A percentile compares a stretch with the other conserved stretches of the same genome.
These are phyloP conservation scores for Plenodomus biglobosus DNA, from an alignment of 2,329 filamentous ascomycete genomes.

Conservation along the genomic window DNA sequence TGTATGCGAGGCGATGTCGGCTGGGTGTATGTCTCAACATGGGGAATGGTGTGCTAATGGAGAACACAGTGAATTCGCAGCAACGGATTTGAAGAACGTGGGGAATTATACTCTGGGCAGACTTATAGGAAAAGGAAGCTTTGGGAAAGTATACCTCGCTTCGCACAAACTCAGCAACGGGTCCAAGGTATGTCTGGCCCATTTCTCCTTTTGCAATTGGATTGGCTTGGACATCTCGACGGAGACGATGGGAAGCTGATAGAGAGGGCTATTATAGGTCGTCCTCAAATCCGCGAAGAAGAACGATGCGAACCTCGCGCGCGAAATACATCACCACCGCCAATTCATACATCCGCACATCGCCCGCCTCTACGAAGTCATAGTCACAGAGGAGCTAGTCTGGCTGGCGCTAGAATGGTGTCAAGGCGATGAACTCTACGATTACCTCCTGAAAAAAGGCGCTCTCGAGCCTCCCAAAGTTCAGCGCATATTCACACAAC, in stretches of 20 bases:
- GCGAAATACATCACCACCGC: constrained; percentile 97
- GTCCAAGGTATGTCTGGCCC: constrained; percentile 69
- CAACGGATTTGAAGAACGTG: constrained; percentile 85
- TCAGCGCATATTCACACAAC: constrained; percentile 92
- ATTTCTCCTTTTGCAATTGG: neutral
- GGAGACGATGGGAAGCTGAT: neutral
- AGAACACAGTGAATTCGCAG: constrained; percentile 78
- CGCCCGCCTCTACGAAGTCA: constrained; percentile 93
- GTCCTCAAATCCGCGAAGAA: constrained; percentile 98
- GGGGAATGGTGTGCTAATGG: constrained; percentile 26
- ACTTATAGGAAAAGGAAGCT: constrained; percentile 95
- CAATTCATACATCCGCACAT: constrained; percentile 98
- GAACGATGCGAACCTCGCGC: constrained; percentile 89
- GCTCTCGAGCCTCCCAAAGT: constrained; percentile 82
- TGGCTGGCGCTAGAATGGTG: constrained; percentile 98
- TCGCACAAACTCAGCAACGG: constrained; percentile 97
- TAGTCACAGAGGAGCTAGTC: constrained; percentile 91
- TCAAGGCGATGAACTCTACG: constrained; percentile 93
- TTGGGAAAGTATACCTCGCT: constrained; percentile 96
- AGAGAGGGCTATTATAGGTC: constrained; percentile 59
- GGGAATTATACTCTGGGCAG: constrained; percentile 92
- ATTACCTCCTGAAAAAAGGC: constrained; percentile 87
- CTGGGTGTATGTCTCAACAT: neutral
- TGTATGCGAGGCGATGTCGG: neutral
- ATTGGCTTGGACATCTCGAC: neutral